Base-by-base conservation (phyloP, 805 yeast genomes). In the Candida sanyiensis region DNA sequence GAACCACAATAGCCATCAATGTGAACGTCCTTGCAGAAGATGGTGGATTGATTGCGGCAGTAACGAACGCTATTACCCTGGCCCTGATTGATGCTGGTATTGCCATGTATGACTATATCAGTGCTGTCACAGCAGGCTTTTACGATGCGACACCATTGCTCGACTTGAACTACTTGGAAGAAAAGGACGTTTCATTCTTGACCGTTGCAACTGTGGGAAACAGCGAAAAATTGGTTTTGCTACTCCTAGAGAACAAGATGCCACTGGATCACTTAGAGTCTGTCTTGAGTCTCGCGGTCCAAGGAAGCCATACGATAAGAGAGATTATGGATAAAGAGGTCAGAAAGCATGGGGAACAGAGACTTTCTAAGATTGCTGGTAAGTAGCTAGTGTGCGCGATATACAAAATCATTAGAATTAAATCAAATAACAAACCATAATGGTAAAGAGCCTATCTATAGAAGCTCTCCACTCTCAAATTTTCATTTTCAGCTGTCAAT, bases 1-100 rank as follows among this genome's bases (percentile, higher is more conserved):
- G 96, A 45, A 87, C 97, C 0, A 69, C 77, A 27, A 84, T 93
- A n/a, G 75, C 75, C 29, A 72, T 90, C 6, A 73, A 75, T 31
- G 66, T 89, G 6, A 84, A 85, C 47, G 88, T 93, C 0, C 66
- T 93, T 38, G 78, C 87, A 11, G 86, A 87, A 53, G 98, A 93
- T 54, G 98, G 98, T 27, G 95, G 95, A 0, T 56, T 90, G 19
- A 59, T 90, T 46, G 75, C 95, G 0, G 70, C 83, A 1, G 76
- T 93, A 48, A 70, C 86, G 30, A 93, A 93, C 57, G 85, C 97
- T 8, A 75, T 85, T 30, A 86, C 96, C 1, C 64, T 93, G 50
- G 97, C 96, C 0, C 67, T 93, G 31, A 77, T 93, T 24, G 97
- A 93, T 62, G 97, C 97, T 2, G 97, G 97, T 35, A 80, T 93